phyloP scores from a whole-genome alignment of 192 early-diverging fungal genomes.

The Coemansia sp. region DNA sequence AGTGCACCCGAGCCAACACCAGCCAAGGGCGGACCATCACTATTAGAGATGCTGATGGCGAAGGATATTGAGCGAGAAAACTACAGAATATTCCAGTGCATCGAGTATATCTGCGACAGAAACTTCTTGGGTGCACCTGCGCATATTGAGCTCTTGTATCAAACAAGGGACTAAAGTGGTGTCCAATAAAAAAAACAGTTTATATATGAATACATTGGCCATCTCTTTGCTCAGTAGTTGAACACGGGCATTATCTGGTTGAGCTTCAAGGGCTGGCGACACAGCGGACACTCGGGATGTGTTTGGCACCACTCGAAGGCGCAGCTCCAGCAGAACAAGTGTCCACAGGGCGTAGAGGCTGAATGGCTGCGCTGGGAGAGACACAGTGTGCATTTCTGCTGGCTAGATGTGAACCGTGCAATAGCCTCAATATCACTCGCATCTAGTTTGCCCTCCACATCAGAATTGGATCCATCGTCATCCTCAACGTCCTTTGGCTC shows the following conservation, averaged over 20 bases:
- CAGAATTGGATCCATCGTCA: background rate
- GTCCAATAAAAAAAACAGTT: constrained; percentile 6
- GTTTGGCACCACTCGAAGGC: constrained; percentile 91
- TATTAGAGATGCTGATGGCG: constrained; percentile 45
- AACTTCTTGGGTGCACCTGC: constrained; percentile 27
- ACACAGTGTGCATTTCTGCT: constrained; percentile 86
- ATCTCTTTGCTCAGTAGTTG: constrained; percentile 61
- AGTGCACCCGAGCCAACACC: background rate
- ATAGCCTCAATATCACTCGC: constrained; percentile 21
- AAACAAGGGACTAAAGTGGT: background rate
- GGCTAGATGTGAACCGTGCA: constrained; percentile 48
- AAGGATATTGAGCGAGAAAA: constrained; percentile 59
- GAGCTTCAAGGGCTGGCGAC: constrained; percentile 77
- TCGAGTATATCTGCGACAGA: constrained; percentile 38
- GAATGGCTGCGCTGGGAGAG: constrained; percentile 74
- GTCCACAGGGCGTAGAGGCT: constrained; percentile 90
- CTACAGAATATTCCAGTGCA: constrained; percentile 45
- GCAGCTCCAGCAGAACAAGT: constrained; percentile 96
- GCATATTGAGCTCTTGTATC: constrained; percentile 16
- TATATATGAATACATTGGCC: background rate
- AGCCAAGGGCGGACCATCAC: constrained; percentile 4
- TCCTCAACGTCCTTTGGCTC: background rate
- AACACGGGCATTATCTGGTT: constrained; percentile 77
- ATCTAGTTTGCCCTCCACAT: background rate
- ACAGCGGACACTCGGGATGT: constrained; percentile 94